Evolutionary conservation across 371 early-diverging fungal species (phyloP).

Genomic region (Paraphysoderma sedebokerense): DNA sequence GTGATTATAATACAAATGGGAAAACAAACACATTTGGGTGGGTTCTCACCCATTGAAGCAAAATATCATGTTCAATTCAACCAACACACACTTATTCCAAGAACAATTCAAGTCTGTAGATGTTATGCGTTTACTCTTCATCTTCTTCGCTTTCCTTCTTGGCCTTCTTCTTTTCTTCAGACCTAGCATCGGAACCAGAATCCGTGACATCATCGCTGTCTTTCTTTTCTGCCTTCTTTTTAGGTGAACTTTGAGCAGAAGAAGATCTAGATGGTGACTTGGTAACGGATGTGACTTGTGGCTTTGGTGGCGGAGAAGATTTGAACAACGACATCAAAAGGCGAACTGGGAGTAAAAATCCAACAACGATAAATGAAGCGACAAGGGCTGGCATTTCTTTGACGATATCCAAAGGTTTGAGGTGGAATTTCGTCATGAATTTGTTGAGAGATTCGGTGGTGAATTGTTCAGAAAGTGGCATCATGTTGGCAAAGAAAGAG

Average conservation of each 20-base stretch:
- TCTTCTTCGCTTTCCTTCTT: slow-evolving; percentile 33
- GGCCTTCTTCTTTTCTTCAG: slow-evolving; percentile 18
- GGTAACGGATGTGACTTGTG: background rate
- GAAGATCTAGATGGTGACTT: background rate
- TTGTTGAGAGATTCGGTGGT: no score
- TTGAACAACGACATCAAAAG: background rate
- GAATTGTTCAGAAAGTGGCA: background rate
- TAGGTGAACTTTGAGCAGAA: background rate
- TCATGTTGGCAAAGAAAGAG: background rate
- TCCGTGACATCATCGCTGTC: background rate
- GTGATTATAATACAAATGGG: no score
- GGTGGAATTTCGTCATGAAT: background rate
- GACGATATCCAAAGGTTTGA: background rate
- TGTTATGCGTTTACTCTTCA: slow-evolving; percentile 23
- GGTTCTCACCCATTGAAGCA: no score
- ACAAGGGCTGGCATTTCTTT: background rate
- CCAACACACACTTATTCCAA: no score
- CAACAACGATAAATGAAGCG: background rate
- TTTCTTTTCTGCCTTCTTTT: background rate
- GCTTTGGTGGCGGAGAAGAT: background rate
- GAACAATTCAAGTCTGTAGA: no score
- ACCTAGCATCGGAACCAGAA: background rate
- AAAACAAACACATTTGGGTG: no score
- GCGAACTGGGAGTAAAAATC: background rate
- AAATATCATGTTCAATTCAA: no score